phyloP scores from a whole-genome alignment of 441 rosid species.

The Biscutella auriculata region DNA sequence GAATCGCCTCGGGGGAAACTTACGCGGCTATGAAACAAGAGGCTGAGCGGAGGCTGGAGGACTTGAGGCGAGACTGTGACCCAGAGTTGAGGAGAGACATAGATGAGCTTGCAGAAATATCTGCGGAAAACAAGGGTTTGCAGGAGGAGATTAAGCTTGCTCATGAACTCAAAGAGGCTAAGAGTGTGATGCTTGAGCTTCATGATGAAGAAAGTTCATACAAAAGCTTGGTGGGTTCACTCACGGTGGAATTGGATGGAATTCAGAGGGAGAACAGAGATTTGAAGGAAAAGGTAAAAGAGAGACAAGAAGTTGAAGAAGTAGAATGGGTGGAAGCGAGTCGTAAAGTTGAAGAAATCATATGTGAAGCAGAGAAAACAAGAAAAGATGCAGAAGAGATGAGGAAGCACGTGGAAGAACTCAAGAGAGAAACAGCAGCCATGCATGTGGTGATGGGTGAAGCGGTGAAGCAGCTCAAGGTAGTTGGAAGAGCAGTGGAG shows the following conservation, averaged over 20 bases:
- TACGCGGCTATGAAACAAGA: constrained; percentile 32
- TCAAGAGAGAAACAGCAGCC: constrained; percentile 30
- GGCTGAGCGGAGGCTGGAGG: constrained; percentile 25
- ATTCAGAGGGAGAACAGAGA: constrained; percentile 30
- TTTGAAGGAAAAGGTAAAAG: constrained; percentile 24
- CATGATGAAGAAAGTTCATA: constrained; percentile 48
- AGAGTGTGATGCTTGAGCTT: constrained; percentile 31
- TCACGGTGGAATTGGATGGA: constrained; percentile 41
- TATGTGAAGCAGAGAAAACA: constrained; percentile 38
- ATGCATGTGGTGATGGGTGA: constrained; percentile 23
- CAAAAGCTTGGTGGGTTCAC: constrained; percentile 26
- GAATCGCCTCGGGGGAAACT: constrained; percentile 21
- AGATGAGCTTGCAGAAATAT: constrained; percentile 35
- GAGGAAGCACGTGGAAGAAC: constrained; percentile 27
- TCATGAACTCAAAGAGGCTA: constrained; percentile 58
- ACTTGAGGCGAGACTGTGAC: constrained; percentile 33
- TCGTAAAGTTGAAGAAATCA: constrained; percentile 22
- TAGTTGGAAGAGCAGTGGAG: constrained; percentile 29
- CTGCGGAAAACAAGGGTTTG: constrained; percentile 36
- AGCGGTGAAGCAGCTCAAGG: constrained; percentile 33
- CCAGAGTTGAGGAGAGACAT: constrained; percentile 32
- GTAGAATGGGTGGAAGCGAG: constrained; percentile 18
- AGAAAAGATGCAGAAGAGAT: constrained; percentile 40
- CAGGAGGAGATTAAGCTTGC: constrained; percentile 44
- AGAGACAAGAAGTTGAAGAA: constrained; percentile 13